Evolutionary conservation across 345 rosid species (phyloP).

Genomic region (Lumnitzera littorea): DNA sequence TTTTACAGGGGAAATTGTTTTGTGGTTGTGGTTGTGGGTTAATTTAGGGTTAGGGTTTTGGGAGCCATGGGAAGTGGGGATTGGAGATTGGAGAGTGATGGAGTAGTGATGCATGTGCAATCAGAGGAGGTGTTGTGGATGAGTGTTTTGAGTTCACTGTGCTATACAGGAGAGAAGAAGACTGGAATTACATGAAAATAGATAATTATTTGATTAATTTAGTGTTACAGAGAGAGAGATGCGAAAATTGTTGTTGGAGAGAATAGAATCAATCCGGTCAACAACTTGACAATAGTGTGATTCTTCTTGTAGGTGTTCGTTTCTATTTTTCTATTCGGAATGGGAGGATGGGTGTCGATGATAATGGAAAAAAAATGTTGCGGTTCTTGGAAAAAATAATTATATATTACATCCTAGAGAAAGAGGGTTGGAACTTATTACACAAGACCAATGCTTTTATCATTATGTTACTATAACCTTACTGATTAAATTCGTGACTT

Average conservation of each 20-base stretch:
- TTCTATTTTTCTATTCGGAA: too few species aligned
- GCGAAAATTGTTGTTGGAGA: neutral
- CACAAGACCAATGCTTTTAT: too few species aligned
- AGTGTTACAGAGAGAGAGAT: neutral
- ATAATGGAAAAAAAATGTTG: too few species aligned
- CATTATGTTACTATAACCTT: too few species aligned
- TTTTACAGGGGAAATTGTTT: slow-evolving; percentile 15
- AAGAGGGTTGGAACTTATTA: too few species aligned
- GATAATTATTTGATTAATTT: neutral
- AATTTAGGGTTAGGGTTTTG: slow-evolving; percentile 9
- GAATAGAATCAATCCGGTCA: neutral
- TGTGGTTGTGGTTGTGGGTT: slow-evolving; percentile 26
- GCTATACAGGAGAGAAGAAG: too few species aligned
- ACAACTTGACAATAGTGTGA: slow-evolving; percentile 2
- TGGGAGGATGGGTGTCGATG: too few species aligned
- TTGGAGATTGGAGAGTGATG: slow-evolving; percentile 24
- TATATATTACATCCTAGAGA: too few species aligned
- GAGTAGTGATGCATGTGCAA: slow-evolving; percentile 41
- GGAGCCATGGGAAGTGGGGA: slow-evolving; percentile 23
- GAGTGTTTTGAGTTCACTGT: neutral
- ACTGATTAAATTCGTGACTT: too few species aligned
- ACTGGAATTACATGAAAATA: too few species aligned
- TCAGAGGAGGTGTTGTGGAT: slow-evolving; percentile 4
- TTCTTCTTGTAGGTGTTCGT: too few species aligned
- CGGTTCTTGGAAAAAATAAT: too few species aligned